Conservation (phyloP, 2,329 filamentous ascomycete genomes). For the Aspergillus tanneri region DNA sequence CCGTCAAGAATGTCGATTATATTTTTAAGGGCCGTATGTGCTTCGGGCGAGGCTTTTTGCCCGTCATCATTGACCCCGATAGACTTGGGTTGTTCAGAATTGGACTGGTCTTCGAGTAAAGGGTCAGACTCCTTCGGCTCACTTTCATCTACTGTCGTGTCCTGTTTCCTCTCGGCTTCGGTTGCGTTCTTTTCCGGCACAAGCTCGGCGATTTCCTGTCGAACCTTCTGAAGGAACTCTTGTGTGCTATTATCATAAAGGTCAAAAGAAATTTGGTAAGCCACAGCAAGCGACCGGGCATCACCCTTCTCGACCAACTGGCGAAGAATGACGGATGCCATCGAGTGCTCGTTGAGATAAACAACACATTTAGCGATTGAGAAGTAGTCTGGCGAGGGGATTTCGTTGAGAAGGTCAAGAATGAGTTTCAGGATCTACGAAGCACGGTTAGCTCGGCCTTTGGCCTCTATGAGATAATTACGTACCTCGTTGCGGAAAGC, state of each 20-base stretch:
- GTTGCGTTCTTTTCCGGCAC: conserved; percentile 43
- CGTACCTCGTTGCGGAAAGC: conserved; percentile 69
- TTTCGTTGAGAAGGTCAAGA: conserved; percentile 90
- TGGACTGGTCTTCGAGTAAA: conserved; percentile 53
- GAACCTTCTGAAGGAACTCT: conserved; percentile 89
- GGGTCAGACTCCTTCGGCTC: conserved; percentile 59
- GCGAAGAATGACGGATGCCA: conserved; percentile 82
- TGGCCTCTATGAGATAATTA: background rate
- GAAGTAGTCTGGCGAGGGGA: conserved; percentile 92
- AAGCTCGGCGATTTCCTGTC: conserved; percentile 69
- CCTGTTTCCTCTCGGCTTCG: conserved; percentile 39
- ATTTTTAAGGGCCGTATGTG: conserved; percentile 55
- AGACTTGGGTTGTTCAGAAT: conserved; percentile 41
- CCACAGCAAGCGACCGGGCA: conserved; percentile 73
- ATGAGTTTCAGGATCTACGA: conserved; percentile 79
- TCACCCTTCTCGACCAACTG: conserved; percentile 79
- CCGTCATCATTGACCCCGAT: conserved; percentile 44
- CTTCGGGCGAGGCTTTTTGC: conserved; percentile 48
- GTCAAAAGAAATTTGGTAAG: conserved; percentile 97
- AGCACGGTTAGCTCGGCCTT: conserved; percentile 5
- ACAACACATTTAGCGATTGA: conserved; percentile 97
- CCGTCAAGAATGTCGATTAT: conserved; percentile 71
- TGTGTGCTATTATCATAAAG: conserved; percentile 98
- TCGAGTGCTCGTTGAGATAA: conserved; percentile 86
- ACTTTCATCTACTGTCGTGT: conserved; percentile 45